Evolutionary conservation across 2,329 filamentous ascomycete genomes (phyloP), one percentile per base, ranked within the genome.

Genomic region (Neospermospora avenae): DNA sequence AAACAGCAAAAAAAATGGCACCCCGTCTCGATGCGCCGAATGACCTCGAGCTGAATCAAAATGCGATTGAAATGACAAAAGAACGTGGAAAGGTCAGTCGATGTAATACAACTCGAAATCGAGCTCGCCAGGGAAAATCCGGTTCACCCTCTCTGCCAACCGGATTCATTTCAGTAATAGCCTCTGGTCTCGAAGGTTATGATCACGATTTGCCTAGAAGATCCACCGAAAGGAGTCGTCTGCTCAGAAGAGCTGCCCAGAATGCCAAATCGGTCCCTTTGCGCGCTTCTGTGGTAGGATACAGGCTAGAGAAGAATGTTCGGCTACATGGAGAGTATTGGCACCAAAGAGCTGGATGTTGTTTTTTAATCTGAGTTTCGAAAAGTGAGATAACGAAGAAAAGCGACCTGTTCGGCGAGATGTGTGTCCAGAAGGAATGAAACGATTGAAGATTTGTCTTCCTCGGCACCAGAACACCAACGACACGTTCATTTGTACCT

Each of bases 1-100:
- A 57, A 44, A 24, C 8, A 41, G 37, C 57, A 51, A 28, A 37
- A 18, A 35, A 24, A 24, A 45, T 54, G 60, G 59, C 61, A 46
- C 55, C 60, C 57, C 37, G 34, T 60, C 46, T 60, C 62, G 57
- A 62, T 64, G 61, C 63, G 58, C 61, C 53, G 48, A 58, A 55
- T 35, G 53, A n/a, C 51, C 54, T 44, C 45, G 48, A 57, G 51
- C 45, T 58, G 41, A 57, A 56, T 57, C n/a, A 22, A 52, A 60
- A 58, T 44, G 39, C 28, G 11, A 31, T 31, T 55, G 55, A 57
- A 51, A 41, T 24, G 58, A 61, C 61, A 37, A 41, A 53, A 57
- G 55, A 55, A 42, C 22, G 24, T 16, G 37, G 25, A 22, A 11
- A 57, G 39, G 8, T 41, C 49, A 16, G 10, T 34, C 45, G 16